Conservation (phyloP, 345 rosid species). For the Lagerstroemia speciosa region DNA sequence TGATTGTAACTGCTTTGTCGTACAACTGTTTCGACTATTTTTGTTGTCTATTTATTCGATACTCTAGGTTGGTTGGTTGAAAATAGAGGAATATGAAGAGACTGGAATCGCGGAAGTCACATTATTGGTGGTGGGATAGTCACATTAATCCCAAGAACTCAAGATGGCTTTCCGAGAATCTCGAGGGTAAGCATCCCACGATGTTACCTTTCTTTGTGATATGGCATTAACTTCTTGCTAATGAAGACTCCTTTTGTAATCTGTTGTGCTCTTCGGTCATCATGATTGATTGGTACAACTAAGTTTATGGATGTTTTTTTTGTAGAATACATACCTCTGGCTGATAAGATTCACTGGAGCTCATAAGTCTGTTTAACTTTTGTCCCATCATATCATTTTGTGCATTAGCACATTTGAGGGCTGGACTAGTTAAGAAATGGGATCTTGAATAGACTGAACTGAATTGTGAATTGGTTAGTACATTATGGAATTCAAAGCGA, state of each 20-base stretch:
- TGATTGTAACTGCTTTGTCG: neutral
- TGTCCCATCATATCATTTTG: neutral
- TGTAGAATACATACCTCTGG: neutral
- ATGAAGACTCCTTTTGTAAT: no score
- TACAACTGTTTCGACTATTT: neutral
- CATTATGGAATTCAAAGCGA: neutral
- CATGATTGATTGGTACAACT: neutral
- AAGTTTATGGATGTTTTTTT: neutral
- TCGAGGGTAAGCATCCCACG: slow-evolving; percentile 37
- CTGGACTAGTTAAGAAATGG: neutral
- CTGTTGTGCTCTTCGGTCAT: no score
- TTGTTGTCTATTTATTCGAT: neutral
- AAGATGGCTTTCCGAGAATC: slow-evolving; percentile 82
- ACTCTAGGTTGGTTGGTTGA: neutral
- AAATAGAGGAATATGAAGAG: slow-evolving; percentile 34
- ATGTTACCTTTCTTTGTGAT: neutral
- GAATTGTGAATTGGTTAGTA: neutral
- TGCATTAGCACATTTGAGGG: neutral
- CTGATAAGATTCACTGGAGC: neutral
- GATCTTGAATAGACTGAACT: neutral
- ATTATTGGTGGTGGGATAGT: slow-evolving; percentile 93
- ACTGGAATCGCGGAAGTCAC: slow-evolving; percentile 38
- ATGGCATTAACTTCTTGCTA: no score
- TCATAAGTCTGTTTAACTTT: neutral
- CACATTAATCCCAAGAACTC: slow-evolving; percentile 68